Evolutionary conservation across 73 alveolate species (phyloP).

Genomic region (Symbiodinium pilosum): DNA sequence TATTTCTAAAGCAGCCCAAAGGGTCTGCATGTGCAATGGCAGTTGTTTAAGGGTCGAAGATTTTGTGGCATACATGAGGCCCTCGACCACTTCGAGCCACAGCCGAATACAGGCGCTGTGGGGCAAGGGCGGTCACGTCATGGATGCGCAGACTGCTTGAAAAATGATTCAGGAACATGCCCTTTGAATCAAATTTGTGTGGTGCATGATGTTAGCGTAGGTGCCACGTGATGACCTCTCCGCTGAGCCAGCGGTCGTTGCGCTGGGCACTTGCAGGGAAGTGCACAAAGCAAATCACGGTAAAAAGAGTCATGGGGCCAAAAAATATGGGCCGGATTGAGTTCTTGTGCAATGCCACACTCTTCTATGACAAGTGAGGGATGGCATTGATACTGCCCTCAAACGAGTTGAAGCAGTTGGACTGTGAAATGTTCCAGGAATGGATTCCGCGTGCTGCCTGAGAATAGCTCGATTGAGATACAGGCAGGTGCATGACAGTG

Average conservation of each 20-base stretch:
- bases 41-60: not conserved
- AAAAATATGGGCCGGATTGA: too few relatives aligned
- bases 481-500: conserved; percentile 5
- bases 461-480: conserved; percentile 48
- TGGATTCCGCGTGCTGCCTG: conserved; percentile 85
- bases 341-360: too few relatives aligned
- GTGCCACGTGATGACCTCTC: not conserved
- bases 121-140: too few relatives aligned
- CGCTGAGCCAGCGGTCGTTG: not conserved
- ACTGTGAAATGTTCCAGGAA: not conserved
- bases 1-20: not conserved
- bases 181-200: too few relatives aligned
- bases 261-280: not conserved
- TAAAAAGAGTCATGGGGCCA: too few relatives aligned
- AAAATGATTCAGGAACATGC: too few relatives aligned
- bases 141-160: too few relatives aligned
- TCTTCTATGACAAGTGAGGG: too few relatives aligned
- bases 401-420: too few relatives aligned
- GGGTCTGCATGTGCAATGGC: not conserved
- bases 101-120: not conserved
- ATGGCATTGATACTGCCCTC: too few relatives aligned
- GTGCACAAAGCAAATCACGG: too few relatives aligned
- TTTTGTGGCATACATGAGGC: not conserved
- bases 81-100: not conserved
- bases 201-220: not conserved